Conservation (phyloP, 495 filamentous ascomycete genomes). For the Aspergillus nanangensis region DNA sequence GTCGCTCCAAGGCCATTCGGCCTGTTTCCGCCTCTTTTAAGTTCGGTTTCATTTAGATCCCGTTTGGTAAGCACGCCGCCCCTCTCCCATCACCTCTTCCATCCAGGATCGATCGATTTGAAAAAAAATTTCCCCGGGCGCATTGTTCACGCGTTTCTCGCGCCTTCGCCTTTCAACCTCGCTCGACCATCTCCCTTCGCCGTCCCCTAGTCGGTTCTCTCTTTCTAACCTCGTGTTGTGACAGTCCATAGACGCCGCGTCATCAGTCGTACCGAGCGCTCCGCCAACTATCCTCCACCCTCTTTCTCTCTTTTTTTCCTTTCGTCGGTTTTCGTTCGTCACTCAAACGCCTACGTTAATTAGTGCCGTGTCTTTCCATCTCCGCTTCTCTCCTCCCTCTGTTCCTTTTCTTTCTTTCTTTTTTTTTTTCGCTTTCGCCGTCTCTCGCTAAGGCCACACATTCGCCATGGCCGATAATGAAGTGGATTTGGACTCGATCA, state of each 20-base stretch:
- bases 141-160: slow-evolving; percentile 23
- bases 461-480: slow-evolving; percentile 93
- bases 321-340: slow-evolving; percentile 21
- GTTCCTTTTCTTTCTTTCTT: slow-evolving; percentile 26
- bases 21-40: slow-evolving; percentile 8
- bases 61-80: slow-evolving; percentile 23
- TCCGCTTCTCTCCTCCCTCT: slow-evolving; percentile 15
- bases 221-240: slow-evolving; percentile 4
- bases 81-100: slow-evolving; percentile 2
- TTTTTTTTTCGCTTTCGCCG: slow-evolving; percentile 19
- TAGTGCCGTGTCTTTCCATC: slow-evolving; percentile 20
- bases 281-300: slow-evolving; percentile 31
- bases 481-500: slow-evolving; percentile 98
- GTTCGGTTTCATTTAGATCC: slow-evolving; percentile 11
- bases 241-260: slow-evolving; percentile 38
- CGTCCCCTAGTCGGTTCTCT: slow-evolving; percentile 5
- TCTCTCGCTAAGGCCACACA: slow-evolving; percentile 29
- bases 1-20: slow-evolving; percentile 12
- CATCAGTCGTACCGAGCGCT: slow-evolving; percentile 32
- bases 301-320: slow-evolving; percentile 23
- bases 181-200: not conserved
- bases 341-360: slow-evolving; percentile 7
- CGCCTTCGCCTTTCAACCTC: not conserved
- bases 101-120: not conserved
- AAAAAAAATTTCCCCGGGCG: slow-evolving; percentile 12